A percentile compares a stretch with the other conserved stretches of the same genome.
phyloP scores from a whole-genome alignment of 2,329 filamentous ascomycete genomes.

The Aspergillus sojae region DNA sequence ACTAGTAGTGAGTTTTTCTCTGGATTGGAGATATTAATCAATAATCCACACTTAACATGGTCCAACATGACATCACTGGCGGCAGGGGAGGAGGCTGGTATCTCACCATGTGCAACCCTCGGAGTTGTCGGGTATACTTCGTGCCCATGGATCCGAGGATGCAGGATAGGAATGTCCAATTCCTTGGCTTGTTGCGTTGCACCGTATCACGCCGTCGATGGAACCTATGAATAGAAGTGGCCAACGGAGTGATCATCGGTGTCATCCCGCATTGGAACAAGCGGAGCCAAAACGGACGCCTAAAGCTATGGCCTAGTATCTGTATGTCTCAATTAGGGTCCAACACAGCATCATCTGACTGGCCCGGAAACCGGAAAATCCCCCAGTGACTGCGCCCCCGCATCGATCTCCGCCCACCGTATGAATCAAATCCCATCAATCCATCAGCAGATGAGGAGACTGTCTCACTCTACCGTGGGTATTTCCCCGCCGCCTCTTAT shows the following conservation, averaged over 20 bases:
- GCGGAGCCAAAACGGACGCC: background rate
- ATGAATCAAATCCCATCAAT: background rate
- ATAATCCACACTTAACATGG: background rate
- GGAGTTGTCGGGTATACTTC: conserved; percentile 1
- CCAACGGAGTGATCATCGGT: background rate
- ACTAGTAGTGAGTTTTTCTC: too few species aligned
- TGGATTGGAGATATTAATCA: background rate
- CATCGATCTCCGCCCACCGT: background rate
- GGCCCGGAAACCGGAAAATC: background rate
- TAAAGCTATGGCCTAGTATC: background rate
- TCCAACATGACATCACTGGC: background rate
- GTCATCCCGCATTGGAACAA: background rate
- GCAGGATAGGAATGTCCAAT: background rate
- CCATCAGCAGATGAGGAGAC: conserved; percentile 4
- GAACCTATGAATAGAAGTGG: conserved; percentile 1
- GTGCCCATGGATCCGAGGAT: background rate
- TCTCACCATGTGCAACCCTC: background rate
- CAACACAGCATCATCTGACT: conserved; percentile 1
- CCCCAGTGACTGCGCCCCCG: background rate
- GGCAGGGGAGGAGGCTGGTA: background rate
- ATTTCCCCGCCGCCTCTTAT: background rate
- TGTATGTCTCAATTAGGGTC: conserved; percentile 4
- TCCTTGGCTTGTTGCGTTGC: background rate
- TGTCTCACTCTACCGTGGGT: conserved; percentile 1
- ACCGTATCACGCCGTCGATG: background rate